These are phyloP conservation scores for Salix purpurea DNA, from an alignment of 345 rosid genomes.

Conservation along the genomic window DNA sequence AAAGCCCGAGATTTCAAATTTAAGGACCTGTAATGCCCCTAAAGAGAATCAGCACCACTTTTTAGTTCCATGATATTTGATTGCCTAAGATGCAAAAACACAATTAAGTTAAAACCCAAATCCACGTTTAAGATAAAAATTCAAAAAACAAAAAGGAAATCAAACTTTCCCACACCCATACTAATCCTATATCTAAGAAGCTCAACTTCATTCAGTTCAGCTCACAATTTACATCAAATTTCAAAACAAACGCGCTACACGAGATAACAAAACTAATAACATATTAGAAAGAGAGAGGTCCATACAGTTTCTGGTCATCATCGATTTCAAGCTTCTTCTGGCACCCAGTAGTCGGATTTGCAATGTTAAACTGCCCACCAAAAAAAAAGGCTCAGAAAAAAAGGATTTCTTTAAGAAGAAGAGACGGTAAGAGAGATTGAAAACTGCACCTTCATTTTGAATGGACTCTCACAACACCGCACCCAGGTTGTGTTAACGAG, in stretches of 20 bases:
- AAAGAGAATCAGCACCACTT: neutral
- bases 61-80: neutral
- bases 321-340: constrained; percentile 29
- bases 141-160: neutral
- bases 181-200: neutral
- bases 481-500: neutral
- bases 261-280: neutral
- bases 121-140: neutral
- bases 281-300: neutral
- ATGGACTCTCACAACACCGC: neutral
- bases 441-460: constrained; percentile 10
- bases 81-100: neutral
- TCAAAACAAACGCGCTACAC: neutral
- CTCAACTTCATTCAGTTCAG: neutral
- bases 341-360: constrained; percentile 27
- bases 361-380: constrained; percentile 18
- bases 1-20: neutral
- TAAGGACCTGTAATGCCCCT: neutral
- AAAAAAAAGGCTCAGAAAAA: neutral
- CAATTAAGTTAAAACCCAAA: neutral
- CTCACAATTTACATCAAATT: neutral
- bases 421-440: too few species aligned
- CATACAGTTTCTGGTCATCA: constrained; percentile 29
- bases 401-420: neutral
- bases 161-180: neutral